Conservation (phyloP, 139 green algal species). For the Nannochloris sp. region DNA sequence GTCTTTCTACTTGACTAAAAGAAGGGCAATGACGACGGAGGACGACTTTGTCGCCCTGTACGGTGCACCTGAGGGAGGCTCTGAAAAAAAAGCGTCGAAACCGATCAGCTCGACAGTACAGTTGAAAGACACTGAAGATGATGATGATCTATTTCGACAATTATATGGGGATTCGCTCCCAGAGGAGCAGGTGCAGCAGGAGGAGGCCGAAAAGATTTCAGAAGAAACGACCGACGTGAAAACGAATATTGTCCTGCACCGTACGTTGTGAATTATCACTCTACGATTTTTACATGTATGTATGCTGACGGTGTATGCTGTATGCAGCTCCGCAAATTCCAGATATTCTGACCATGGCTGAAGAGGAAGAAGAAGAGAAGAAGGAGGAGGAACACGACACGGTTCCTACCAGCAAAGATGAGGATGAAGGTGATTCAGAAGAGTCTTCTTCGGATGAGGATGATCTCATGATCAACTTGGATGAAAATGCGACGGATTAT, state of each 20-base stretch:
- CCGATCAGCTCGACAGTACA: background rate
- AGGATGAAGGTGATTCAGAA: background rate
- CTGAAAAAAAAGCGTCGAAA: background rate
- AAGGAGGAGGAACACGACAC: background rate
- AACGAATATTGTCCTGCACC: too few species aligned
- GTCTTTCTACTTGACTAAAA: background rate
- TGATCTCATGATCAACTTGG: slow-evolving; percentile 30
- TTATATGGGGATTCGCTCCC: slow-evolving; percentile 19
- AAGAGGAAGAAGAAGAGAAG: background rate
- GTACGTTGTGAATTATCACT: too few species aligned
- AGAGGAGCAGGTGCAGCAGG: background rate
- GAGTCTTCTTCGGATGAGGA: slow-evolving; percentile 17
- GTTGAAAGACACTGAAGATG: slow-evolving; percentile 32
- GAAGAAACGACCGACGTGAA: too few species aligned
- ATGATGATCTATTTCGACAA: slow-evolving; percentile 21
- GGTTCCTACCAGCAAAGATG: too few species aligned
- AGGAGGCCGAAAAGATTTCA: too few species aligned
- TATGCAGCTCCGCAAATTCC: background rate
- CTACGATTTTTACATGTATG: too few species aligned
- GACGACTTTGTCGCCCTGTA: slow-evolving; percentile 1
- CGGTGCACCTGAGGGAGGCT: slow-evolving; percentile 20
- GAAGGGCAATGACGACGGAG: background rate
- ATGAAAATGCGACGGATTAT: slow-evolving; percentile 25
- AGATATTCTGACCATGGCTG: background rate
- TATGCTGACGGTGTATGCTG: too few species aligned